These are phyloP conservation scores for Aspergillaceae sp. DNA, from an alignment of 2,329 filamentous ascomycete species.

Conservation along the genomic window DNA sequence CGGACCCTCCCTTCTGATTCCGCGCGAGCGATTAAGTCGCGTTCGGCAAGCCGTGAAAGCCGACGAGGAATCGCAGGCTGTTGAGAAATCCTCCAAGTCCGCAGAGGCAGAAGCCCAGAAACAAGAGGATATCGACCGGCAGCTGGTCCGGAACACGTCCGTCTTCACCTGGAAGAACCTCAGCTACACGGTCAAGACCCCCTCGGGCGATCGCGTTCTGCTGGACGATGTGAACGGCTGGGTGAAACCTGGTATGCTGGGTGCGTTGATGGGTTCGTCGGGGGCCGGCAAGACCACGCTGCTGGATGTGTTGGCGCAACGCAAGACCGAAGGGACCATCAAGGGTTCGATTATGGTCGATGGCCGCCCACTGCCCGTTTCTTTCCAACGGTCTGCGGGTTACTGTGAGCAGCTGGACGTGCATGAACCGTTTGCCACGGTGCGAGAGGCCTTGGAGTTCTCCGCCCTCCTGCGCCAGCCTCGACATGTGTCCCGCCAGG, in stretches of 20 bases:
- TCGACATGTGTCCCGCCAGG: conserved; percentile 40
- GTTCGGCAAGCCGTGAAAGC: conserved; percentile 18
- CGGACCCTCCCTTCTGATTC: conserved; percentile 51
- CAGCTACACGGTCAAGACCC: conserved; percentile 58
- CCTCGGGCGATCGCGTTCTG: conserved; percentile 46
- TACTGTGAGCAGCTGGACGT: conserved; percentile 63
- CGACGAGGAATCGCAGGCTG: conserved; percentile 45
- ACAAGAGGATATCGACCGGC: conserved; percentile 23
- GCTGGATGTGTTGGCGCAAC: conserved; percentile 64
- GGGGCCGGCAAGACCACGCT: conserved; percentile 70
- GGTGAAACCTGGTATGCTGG: conserved; percentile 66
- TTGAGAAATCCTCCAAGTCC: conserved; percentile 15
- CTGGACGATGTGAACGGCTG: conserved; percentile 64
- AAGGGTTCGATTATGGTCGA: conserved; percentile 59
- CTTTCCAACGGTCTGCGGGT: conserved; percentile 59
- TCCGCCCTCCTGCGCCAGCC: conserved; percentile 55
- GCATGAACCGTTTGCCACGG: conserved; percentile 57
- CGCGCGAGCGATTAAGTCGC: conserved; percentile 48
- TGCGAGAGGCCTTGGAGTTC: conserved; percentile 58
- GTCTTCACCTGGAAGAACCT: conserved; percentile 70
- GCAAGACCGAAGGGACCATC: conserved; percentile 56
- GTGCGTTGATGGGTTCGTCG: conserved; percentile 69
- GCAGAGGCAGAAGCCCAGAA: conserved; percentile 11
- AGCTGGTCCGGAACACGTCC: conserved; percentile 54
- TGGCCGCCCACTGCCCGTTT: conserved; percentile 49